Base-by-base conservation (phyloP, 2,329 filamentous ascomycete species). In the Geosmithia flava region DNA sequence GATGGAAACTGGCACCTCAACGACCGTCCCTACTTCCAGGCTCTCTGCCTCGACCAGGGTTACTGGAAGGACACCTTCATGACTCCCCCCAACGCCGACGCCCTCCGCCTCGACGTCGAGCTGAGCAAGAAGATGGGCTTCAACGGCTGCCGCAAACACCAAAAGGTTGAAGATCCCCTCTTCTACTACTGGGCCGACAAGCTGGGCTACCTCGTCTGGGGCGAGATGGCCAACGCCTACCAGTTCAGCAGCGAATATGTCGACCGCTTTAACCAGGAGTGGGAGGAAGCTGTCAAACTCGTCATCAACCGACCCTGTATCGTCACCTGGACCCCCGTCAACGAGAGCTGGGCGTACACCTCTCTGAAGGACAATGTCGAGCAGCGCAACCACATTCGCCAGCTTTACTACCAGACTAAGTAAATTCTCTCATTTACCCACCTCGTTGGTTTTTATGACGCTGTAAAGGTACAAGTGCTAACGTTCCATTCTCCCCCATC, bases 221-320 rank as follows among this genome's bases (percentile, higher is more conserved):
- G 74, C 20, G 78, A 81, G 58, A 80, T 81, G 68, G 77, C 76
- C 40, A 83, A 80, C 53, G 75, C 76, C 2, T 85, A 83, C 56
- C 69, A 76, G 49, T 84, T 82, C 59, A 76, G 70, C 52, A 56
- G 69, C 6, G 71, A 76, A 29, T 82, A 81, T 52, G 68, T 75
- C 7, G 68, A 75, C 20, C 68, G 80, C 1, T 82, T 84, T 64
- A 72, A 80, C 53, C 66, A 72, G 46, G 81, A 85, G 56, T 85
- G 81, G 81, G 66, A 68, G 2, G 80, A 80, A 57, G 71, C 75
- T 6, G 74, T 85, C 5, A 71, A 71, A 56, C 64, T 81, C 19
- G 81, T 83, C 55, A 76, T 83, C 51, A 85, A 84, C 54, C 79
- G 81, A 47, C 78, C 81, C 0, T 77, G 68, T 7, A 66, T 85